Percentiles rank a stretch among this genome's conserved stretches.
Conservation (phyloP, 1,139 yeast genomes). For the Zygosaccharomyces sapae region DNA sequence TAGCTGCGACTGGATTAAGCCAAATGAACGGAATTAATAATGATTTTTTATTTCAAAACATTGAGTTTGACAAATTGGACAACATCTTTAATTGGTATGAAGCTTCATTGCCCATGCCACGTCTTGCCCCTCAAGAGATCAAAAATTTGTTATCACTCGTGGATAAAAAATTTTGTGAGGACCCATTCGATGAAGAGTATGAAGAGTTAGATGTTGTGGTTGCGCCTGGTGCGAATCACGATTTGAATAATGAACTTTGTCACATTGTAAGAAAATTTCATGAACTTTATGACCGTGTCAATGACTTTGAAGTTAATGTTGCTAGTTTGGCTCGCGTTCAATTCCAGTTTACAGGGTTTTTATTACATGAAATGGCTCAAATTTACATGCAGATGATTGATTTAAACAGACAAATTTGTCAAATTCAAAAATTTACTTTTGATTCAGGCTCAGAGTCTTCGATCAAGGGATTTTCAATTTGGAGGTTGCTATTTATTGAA, state of each 20-base stretch:
- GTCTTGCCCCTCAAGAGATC: conserved; percentile 23
- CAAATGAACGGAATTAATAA: conserved; percentile 33
- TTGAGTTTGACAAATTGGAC: conserved; percentile 34
- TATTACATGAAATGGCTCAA: conserved; percentile 36
- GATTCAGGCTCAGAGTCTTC: conserved; percentile 22
- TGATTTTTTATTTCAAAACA: conserved; percentile 33
- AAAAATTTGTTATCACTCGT: conserved; percentile 23
- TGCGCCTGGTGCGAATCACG: conserved; percentile 32
- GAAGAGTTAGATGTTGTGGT: conserved; percentile 30
- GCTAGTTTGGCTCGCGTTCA: conserved; percentile 37
- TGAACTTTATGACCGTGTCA: conserved; percentile 33
- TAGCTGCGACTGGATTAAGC: conserved; percentile 35
- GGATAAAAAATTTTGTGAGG: conserved; percentile 33
- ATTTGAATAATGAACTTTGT: conserved; percentile 32
- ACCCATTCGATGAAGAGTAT: conserved; percentile 32
- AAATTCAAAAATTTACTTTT: conserved; percentile 28
- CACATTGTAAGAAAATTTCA: conserved; percentile 34
- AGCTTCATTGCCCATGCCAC: conserved; percentile 18
- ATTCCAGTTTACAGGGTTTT: conserved; percentile 36
- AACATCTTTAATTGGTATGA: conserved; percentile 30
- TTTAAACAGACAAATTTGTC: conserved; percentile 31
- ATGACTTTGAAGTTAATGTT: conserved; percentile 37
- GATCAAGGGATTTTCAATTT: conserved; percentile 29
- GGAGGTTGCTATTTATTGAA: conserved; percentile 32
- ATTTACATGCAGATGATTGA: conserved; percentile 33